Base-by-base conservation (phyloP, 768 basidiomycete species). In the Tricholoma hemisulphureum region DNA sequence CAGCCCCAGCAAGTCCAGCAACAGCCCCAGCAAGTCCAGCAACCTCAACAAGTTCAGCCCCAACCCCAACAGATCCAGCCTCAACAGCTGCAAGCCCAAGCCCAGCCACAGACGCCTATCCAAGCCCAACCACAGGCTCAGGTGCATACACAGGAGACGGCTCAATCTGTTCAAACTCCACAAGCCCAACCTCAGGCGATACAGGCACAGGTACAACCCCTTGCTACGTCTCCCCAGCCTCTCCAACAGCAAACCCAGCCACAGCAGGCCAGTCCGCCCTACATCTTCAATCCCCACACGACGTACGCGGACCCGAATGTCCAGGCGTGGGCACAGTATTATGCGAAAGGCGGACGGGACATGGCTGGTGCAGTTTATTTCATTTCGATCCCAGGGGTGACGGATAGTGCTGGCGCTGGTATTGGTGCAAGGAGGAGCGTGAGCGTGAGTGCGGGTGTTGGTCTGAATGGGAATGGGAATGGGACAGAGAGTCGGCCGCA, bases 261-360 rank as follows among this genome's bases (percentile, higher is more conserved):
- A 9, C 73, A 74, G 45, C 77, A 76, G 53, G 58, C 61, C 13
- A 78, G 78, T n/a, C 78, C 80, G 18, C 83, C 84, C 14, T 80
- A 80, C 65, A 67, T 75, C 8, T 93, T 81, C 65, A 83, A 91
- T 61, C 88, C 89, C 4, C 79, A 76, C 26, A 74, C 77, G 50
- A 84, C 83, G 20, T 94, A 94, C 63, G 72, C 83, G 14, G 91
- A 94, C 68, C 82, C 85, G 55, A 91, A 91, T 60, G 90, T 87
- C 20, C 91, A 93, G 67, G 89, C 88, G 0, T 93, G 91, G 91
- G 91, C 89, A 6, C 82, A 85, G 62, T 94, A 94, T 70, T 93
- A 93, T 67, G 85, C 86, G 0, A 83, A 87, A 58, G 92, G 92
- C 23, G 91, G 91, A 3, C 82, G 72, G 46, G 91, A 93, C 58